Evolutionary conservation across 2,329 filamentous ascomycete genomes (phyloP).

Genomic region (Penicillium digitatum): DNA sequence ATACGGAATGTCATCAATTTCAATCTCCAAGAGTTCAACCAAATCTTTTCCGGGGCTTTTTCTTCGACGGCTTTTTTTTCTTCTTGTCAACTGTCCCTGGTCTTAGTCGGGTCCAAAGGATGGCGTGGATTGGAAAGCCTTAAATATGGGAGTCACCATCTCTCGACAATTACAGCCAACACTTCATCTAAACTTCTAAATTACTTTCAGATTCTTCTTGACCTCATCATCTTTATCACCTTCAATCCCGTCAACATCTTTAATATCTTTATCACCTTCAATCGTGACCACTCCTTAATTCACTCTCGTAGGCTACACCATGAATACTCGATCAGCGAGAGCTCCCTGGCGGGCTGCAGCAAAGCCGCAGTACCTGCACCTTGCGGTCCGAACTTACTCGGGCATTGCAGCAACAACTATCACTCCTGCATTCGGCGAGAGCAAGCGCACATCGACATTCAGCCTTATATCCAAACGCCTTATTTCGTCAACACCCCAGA

Average conservation of each 20-base stretch:
- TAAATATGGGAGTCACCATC: neutral
- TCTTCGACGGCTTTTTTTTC: neutral
- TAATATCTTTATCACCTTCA: neutral
- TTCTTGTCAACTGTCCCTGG: neutral
- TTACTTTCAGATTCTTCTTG: too few species aligned
- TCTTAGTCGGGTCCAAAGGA: neutral
- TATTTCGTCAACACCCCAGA: conserved; percentile 39
- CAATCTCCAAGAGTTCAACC: neutral
- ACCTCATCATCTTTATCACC: neutral
- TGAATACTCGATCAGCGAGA: conserved; percentile 30
- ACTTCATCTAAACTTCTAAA: neutral
- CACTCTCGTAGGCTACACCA: conserved; percentile 11
- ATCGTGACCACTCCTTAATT: neutral
- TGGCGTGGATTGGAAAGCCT: neutral
- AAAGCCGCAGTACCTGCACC: conserved; percentile 26
- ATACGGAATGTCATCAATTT: conserved; percentile 12
- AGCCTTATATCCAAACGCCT: conserved; percentile 23
- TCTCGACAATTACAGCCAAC: neutral
- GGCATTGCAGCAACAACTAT: conserved; percentile 20
- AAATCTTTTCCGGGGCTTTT: neutral
- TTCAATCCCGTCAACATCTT: neutral
- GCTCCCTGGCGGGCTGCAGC: conserved; percentile 28
- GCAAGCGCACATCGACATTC: neutral
- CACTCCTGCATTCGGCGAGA: conserved; percentile 16
- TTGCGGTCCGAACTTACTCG: conserved; percentile 26